phyloP scores from a whole-genome alignment of 2,329 filamentous ascomycete species.

The Fusarium sp. region DNA sequence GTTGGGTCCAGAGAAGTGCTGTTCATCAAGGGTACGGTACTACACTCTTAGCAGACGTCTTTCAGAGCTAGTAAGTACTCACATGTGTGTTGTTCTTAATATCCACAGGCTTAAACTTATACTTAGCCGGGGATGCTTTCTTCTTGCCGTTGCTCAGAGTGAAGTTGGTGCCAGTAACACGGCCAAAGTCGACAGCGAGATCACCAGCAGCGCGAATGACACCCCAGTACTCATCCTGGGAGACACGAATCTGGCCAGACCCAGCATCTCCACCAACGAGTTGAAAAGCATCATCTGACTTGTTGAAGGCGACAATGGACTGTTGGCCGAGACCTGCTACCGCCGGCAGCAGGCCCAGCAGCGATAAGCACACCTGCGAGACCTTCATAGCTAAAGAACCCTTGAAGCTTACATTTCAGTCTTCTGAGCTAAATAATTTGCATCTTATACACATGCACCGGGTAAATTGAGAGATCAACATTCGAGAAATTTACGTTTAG shows the following conservation, averaged over 20 bases:
- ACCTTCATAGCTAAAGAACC: constrained; percentile 4
- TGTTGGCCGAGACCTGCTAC: constrained; percentile 20
- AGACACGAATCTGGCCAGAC: constrained; percentile 63
- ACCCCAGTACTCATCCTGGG: constrained; percentile 70
- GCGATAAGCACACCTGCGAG: neutral
- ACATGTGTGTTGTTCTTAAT: constrained; percentile 59
- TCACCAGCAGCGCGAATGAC: constrained; percentile 74
- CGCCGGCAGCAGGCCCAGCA: constrained; percentile 11
- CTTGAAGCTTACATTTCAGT: neutral
- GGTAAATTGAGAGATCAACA: neutral
- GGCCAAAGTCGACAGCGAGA: constrained; percentile 73
- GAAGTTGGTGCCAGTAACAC: constrained; percentile 73
- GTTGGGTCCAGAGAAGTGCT: constrained; percentile 50
- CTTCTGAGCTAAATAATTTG: neutral
- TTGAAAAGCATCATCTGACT: constrained; percentile 13
- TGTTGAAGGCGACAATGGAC: constrained; percentile 23
- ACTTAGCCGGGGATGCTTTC: constrained; percentile 49
- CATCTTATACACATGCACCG: constrained; percentile 8
- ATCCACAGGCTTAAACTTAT: constrained; percentile 55
- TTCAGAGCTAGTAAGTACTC: constrained; percentile 8
- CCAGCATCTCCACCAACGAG: neutral
- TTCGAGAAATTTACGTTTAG: constrained; percentile 13
- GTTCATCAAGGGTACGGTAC: constrained; percentile 32
- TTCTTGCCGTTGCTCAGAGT: constrained; percentile 62
- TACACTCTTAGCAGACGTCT: neutral